A percentile compares a stretch with the other conserved stretches of the same genome.
Evolutionary conservation across 164 flowering plant species (phyloP).

Genomic region (Platanus orientalis): DNA sequence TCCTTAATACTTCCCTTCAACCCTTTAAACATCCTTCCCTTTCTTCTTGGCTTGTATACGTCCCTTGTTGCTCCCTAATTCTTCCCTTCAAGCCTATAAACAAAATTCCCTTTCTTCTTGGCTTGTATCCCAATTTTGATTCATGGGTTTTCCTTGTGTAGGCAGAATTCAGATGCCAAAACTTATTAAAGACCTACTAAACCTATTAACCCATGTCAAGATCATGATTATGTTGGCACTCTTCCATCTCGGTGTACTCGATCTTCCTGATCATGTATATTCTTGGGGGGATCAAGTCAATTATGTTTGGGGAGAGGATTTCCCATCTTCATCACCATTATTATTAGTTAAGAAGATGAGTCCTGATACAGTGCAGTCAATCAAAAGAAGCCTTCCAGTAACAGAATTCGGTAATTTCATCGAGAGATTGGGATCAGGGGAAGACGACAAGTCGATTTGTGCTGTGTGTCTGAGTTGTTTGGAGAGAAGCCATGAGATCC

Average conservation of each 20-base stretch:
- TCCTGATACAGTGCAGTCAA: background rate
- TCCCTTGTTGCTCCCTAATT: background rate
- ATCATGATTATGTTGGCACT: background rate
- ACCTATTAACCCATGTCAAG: background rate
- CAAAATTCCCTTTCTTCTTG: background rate
- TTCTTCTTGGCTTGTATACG: background rate
- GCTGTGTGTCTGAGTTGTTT: slow-evolving; percentile 22
- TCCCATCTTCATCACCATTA: background rate
- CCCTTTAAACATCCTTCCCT: background rate
- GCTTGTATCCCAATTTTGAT: background rate
- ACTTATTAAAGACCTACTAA: background rate
- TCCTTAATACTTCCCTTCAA: background rate
- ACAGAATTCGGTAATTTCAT: slow-evolving; percentile 1
- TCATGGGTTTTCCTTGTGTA: slow-evolving; percentile 5
- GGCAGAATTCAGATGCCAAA: background rate
- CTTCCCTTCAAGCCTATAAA: background rate
- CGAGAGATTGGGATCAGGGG: background rate
- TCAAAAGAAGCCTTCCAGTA: slow-evolving; percentile 20
- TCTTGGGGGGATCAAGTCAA: background rate
- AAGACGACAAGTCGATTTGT: slow-evolving; percentile 13
- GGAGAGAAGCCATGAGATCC: slow-evolving; percentile 16
- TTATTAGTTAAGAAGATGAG: slow-evolving; percentile 4
- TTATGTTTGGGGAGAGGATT: background rate
- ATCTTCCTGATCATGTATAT: background rate
- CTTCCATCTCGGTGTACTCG: background rate